These are phyloP conservation scores for Marasmius sp. DNA, from an alignment of 1,284 basidiomycete genomes.

Conservation along the genomic window DNA sequence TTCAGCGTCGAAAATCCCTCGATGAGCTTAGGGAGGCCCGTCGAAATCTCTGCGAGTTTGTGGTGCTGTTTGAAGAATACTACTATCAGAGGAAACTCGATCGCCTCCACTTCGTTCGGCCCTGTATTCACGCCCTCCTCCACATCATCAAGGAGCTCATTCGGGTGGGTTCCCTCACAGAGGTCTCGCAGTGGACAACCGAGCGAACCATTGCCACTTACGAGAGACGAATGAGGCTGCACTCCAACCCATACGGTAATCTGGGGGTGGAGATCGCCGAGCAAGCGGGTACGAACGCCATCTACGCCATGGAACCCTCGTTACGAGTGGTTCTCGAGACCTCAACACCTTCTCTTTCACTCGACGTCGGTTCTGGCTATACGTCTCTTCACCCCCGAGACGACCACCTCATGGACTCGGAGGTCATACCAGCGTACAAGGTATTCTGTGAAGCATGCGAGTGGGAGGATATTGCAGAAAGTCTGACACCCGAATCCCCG, in stretches of 20 bases:
- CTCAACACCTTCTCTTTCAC: not conserved
- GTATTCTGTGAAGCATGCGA: not conserved
- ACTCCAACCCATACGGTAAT: constrained; percentile 15
- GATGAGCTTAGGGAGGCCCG: constrained; percentile 10
- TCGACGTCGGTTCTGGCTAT: not conserved
- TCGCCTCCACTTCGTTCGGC: constrained; percentile 24
- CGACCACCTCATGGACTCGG: not conserved
- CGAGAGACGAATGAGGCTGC: constrained; percentile 18
- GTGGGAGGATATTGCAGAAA: not conserved
- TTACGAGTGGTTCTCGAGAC: not conserved
- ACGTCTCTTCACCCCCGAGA: not conserved
- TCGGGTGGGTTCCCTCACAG: constrained; percentile 17
- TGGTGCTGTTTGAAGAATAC: constrained; percentile 16
- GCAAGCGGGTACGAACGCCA: constrained; percentile 13
- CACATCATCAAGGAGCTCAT: constrained; percentile 13
- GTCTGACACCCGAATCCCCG: too few relatives aligned
- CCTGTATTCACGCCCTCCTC: too few relatives aligned
- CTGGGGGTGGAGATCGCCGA: not conserved
- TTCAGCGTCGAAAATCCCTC: constrained; percentile 10
- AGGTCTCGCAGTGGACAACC: constrained; percentile 23
- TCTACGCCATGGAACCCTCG: constrained; percentile 17
- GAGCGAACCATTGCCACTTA: constrained; percentile 24
- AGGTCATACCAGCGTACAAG: not conserved
- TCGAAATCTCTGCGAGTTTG: constrained; percentile 5
- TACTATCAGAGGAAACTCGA: constrained; percentile 17